These are phyloP conservation scores for Rhododendron ovatum DNA, from an alignment of 148 eudicot genomes.

Conservation along the genomic window DNA sequence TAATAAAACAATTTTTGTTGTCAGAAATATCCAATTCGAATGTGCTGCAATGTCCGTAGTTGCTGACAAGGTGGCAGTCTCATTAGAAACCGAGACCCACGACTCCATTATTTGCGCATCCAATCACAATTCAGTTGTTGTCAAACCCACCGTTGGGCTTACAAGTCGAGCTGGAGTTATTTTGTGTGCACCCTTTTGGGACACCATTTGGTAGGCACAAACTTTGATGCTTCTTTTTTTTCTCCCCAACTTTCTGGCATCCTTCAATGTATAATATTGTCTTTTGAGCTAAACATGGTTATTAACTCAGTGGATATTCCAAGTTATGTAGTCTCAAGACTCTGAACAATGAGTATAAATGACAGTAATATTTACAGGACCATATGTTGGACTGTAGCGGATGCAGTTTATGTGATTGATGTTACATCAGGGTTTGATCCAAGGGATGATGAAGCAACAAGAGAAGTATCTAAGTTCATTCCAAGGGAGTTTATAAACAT, in stretches of 20 bases:
- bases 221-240: background rate
- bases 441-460: constrained; percentile 34
- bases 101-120: constrained; percentile 47
- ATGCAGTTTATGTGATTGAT: constrained; percentile 41
- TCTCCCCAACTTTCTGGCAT: background rate
- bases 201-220: constrained; percentile 41
- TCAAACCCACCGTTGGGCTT: constrained; percentile 50
- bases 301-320: too few species aligned
- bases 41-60: constrained; percentile 54
- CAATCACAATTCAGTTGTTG: constrained; percentile 33
- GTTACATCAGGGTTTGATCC: constrained; percentile 31
- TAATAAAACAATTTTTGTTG: constrained; percentile 13
- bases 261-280: too few species aligned
- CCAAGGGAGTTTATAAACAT: constrained; percentile 42
- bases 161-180: constrained; percentile 44
- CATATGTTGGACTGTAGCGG: constrained; percentile 42
- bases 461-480: constrained; percentile 31
- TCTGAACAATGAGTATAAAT: too few species aligned
- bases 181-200: constrained; percentile 30
- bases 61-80: constrained; percentile 44
- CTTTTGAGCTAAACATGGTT: too few species aligned
- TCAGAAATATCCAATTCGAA: too few species aligned
- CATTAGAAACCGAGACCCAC: constrained; percentile 55
- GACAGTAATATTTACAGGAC: constrained; percentile 20
- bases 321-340: background rate